Evolutionary conservation across 2,329 filamentous ascomycete genomes (phyloP), one percentile per base, ranked within the genome.

Genomic region (Pyricularia grisea): DNA sequence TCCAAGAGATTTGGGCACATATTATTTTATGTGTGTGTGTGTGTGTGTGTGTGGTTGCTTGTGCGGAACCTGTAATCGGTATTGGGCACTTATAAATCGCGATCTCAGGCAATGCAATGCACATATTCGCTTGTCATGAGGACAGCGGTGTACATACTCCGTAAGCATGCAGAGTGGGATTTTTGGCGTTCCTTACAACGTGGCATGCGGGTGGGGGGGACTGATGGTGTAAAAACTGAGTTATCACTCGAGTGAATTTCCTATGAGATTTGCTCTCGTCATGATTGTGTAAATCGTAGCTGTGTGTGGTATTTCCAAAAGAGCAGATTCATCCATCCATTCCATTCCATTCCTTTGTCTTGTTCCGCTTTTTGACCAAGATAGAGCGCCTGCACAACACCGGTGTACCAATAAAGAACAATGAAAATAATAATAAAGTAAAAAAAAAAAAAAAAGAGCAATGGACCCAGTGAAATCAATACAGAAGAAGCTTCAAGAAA

Each of bases 321-420:
- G 36, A 33, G 11, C n/a, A 33, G 33, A 36, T 36, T 14, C 33
- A 12, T 36, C 33, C 33, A 36, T 14, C 33, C 33, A 2, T n/a
- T 66, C n/a, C n/a, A 30, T 5, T 33, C 36, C 64, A 66, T 23
- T 11, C n/a, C 17, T 33, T 36, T 25, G 50, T 67, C 23, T 60
- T 67, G 55, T 31, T 10, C 12, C 65, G 20, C 28, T 67, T 66
- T 66, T 66, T 23, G n/a, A 64, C 64, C 64, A 66, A 33, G 25
- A n/a, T 20, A 33, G 33, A 33, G 14, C 17, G 42, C 42, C 14
- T 42, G 64, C 31, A 25, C 64, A 23, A 66, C 25, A 31, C 28
- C n/a, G 2, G n/a, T 10, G 3, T 42, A 25, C 58, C 64, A 42
- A 65, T 11, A 5, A 30, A 14, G 30, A 23, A 50, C 60, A 23